Conservation (phyloP, 1,284 basidiomycete genomes). For the Rhodotorula mucilaginosa region DNA sequence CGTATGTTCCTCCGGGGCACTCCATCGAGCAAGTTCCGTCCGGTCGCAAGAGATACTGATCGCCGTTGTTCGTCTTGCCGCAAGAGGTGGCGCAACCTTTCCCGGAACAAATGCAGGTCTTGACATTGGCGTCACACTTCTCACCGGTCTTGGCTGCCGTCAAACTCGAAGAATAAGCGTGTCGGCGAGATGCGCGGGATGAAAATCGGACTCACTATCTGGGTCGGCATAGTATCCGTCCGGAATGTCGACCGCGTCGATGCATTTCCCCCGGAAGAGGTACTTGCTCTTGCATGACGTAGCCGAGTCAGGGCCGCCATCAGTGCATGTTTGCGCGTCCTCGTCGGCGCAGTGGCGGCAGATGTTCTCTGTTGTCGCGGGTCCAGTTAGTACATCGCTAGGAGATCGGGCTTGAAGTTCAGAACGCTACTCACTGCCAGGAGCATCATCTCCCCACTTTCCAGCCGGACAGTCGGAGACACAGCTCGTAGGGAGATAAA, state of each 20-base stretch:
- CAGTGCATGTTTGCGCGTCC: neutral
- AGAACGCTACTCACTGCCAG: neutral
- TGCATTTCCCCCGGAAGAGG: neutral
- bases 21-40: neutral
- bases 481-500: neutral
- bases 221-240: neutral
- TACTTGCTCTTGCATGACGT: neutral
- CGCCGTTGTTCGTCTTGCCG: neutral
- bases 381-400: neutral
- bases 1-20: neutral
- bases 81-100: neutral
- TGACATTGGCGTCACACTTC: neutral
- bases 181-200: neutral
- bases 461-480: neutral
- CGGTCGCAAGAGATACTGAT: neutral
- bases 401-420: neutral
- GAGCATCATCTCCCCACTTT: neutral
- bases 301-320: neutral
- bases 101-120: neutral
- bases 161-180: neutral
- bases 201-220: neutral
- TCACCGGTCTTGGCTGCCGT: neutral
- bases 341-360: neutral
- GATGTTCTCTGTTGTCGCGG: neutral
- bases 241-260: neutral